phyloP scores from a whole-genome alignment of 306 rosid genomes.

The Rosa lucieae region DNA sequence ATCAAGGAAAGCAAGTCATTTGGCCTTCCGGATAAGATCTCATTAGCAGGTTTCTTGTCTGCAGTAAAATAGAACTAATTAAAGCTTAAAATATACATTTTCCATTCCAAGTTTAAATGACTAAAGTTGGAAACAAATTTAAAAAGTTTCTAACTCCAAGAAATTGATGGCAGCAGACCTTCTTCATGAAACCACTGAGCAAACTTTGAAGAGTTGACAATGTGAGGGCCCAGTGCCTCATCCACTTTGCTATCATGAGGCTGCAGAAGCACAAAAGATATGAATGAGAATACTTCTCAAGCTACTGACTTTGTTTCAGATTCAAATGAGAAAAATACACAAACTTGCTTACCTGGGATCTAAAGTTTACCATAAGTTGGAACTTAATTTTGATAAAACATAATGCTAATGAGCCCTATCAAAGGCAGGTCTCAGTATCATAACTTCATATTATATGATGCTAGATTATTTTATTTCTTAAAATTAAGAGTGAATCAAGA shows the following conservation, averaged over 20 bases:
- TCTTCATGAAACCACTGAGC: slow-evolving; percentile 90
- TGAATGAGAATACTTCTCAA: slow-evolving; percentile 23
- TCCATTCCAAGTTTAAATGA: slow-evolving; percentile 13
- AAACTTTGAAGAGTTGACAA: slow-evolving; percentile 75
- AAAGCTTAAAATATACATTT: slow-evolving; percentile 14
- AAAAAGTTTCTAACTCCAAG: slow-evolving; percentile 17
- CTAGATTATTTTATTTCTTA: neutral
- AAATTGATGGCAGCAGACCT: slow-evolving; percentile 47
- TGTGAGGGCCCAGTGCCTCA: slow-evolving; percentile 54
- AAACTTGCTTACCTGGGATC: neutral
- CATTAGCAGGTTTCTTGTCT: slow-evolving; percentile 64
- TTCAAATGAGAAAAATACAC: neutral
- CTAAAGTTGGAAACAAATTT: slow-evolving; percentile 23
- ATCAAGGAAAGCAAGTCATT: slow-evolving; percentile 81
- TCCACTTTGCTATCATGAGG: slow-evolving; percentile 53
- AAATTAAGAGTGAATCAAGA: neutral
- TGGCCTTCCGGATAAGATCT: slow-evolving; percentile 51
- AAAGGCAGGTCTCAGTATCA: neutral
- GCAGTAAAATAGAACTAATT: slow-evolving; percentile 30
- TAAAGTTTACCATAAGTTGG: neutral
- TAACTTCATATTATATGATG: neutral
- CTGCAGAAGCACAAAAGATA: slow-evolving; percentile 31
- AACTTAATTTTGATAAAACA: neutral
- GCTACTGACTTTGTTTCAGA: neutral
- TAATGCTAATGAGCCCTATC: neutral